A percentile compares a stretch with the other conserved stretches of the same genome.
phyloP scores from a whole-genome alignment of 2,329 filamentous ascomycete species.

The Aaosphaeria arxii region DNA sequence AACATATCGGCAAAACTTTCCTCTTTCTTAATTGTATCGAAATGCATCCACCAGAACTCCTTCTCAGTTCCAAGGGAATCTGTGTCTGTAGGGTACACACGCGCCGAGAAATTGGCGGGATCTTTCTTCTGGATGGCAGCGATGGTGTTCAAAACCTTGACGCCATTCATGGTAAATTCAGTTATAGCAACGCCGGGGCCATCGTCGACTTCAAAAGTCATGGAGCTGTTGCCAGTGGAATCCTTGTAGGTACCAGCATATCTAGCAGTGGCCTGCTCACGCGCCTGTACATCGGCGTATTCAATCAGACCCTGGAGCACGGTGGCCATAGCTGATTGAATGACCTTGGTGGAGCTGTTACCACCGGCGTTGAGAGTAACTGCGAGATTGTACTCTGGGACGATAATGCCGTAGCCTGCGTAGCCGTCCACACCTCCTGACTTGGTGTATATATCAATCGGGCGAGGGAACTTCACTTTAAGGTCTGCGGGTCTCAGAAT shows the following conservation, averaged over 20 bases:
- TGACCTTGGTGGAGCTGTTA: slow-evolving; percentile 6
- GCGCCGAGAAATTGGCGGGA: slow-evolving; percentile 10
- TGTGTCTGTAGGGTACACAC: slow-evolving; percentile 19
- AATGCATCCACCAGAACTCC: slow-evolving; percentile 16
- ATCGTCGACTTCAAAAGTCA: slow-evolving; percentile 14
- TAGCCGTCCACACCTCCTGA: slow-evolving; percentile 22
- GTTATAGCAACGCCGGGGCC: slow-evolving; percentile 20
- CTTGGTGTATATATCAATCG: slow-evolving; percentile 24
- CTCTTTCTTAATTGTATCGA: slow-evolving; percentile 8
- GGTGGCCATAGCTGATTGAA: slow-evolving; percentile 10
- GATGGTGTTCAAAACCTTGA: slow-evolving; percentile 10
- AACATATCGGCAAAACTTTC: slow-evolving; percentile 15
- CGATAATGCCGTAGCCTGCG: slow-evolving; percentile 12
- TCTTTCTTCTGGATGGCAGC: slow-evolving; percentile 6
- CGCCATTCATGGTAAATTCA: slow-evolving; percentile 13
- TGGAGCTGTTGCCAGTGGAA: not conserved
- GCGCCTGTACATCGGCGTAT: slow-evolving; percentile 17
- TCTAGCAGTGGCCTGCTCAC: slow-evolving; percentile 10
- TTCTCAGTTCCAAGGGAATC: slow-evolving; percentile 10
- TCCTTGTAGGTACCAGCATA: slow-evolving; percentile 20
- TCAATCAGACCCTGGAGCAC: slow-evolving; percentile 13
- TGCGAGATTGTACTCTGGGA: slow-evolving; percentile 22
- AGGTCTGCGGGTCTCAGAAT: slow-evolving; percentile 10
- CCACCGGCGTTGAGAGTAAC: slow-evolving; percentile 21
- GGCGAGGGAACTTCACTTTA: slow-evolving; percentile 7